A percentile compares a stretch with the other conserved stretches of the same genome.
Conservation (phyloP, 805 yeast species). For the Metschnikowia drakensbergensis region DNA sequence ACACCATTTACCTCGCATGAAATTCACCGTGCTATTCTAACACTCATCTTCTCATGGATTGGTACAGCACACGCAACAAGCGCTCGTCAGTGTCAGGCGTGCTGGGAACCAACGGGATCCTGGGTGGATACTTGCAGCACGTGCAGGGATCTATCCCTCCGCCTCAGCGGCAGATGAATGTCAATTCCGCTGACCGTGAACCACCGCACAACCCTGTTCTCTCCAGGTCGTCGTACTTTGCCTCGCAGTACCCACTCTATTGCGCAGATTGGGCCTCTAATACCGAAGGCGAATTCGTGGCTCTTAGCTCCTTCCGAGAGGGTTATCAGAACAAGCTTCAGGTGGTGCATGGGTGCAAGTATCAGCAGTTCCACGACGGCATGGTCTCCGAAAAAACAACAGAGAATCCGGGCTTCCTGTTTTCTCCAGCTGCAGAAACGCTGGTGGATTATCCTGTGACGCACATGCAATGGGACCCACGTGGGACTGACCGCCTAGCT, state of each 20-base stretch:
- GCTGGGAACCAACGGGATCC: not conserved
- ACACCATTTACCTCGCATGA: not conserved
- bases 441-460: constrained; percentile 67
- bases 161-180: not conserved
- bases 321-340: constrained; percentile 67
- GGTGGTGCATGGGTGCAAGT: constrained; percentile 31
- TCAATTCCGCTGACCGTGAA: not conserved
- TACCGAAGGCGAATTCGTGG: constrained; percentile 46
- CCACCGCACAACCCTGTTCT: not conserved
- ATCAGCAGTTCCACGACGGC: constrained; percentile 22
- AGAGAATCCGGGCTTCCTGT: constrained; percentile 30
- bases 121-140: not conserved
- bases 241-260: constrained; percentile 30
- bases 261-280: constrained; percentile 34
- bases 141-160: not conserved
- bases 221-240: constrained; percentile 10
- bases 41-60: constrained; percentile 13
- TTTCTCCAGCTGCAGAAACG: constrained; percentile 48
- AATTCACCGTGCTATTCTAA: not conserved
- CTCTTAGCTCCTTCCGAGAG: constrained; percentile 76
- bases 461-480: constrained; percentile 68
- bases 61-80: constrained; percentile 16
- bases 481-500: constrained; percentile 48
- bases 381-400: constrained; percentile 16
- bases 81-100: constrained; percentile 14